phyloP scores from a whole-genome alignment of 805 yeast species.

The Zygosaccharomyces siamensis region DNA sequence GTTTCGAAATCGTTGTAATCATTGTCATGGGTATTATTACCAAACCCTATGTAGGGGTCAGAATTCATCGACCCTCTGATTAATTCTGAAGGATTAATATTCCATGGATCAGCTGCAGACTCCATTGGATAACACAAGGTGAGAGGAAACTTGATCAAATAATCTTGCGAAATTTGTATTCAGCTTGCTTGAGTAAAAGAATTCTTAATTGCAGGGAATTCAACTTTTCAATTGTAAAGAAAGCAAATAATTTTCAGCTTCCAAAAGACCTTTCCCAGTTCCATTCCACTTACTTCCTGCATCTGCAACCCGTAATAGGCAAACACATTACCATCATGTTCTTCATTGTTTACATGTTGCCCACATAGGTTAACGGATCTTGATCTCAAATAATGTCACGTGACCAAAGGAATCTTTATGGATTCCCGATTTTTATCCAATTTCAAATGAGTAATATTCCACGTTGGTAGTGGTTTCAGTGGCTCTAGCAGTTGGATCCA shows the following conservation, averaged over 20 bases:
- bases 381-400: not conserved
- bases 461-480: not conserved
- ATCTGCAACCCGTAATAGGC: slow-evolving; percentile 5
- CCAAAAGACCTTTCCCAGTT: not conserved
- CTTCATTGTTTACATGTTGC: slow-evolving; percentile 6
- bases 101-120: slow-evolving; percentile 18
- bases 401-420: not conserved
- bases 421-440: slow-evolving; percentile 12
- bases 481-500: not conserved
- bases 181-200: too few species aligned
- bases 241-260: not conserved
- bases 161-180: not conserved
- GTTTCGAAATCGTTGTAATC: slow-evolving; percentile 36
- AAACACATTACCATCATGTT: slow-evolving; percentile 1
- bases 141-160: not conserved
- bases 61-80: slow-evolving; percentile 1
- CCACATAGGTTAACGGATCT: slow-evolving; percentile 4
- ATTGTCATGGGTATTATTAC: not conserved
- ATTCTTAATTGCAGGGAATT: not conserved
- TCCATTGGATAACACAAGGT: slow-evolving; percentile 7
- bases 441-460: slow-evolving; percentile 1
- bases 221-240: not conserved
- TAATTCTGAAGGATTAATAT: slow-evolving; percentile 18
- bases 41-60: slow-evolving; percentile 5
- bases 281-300: not conserved